Evolutionary conservation across 225 moss, liverwort and hornwort species (phyloP).

Genomic region (Asterella californica): DNA sequence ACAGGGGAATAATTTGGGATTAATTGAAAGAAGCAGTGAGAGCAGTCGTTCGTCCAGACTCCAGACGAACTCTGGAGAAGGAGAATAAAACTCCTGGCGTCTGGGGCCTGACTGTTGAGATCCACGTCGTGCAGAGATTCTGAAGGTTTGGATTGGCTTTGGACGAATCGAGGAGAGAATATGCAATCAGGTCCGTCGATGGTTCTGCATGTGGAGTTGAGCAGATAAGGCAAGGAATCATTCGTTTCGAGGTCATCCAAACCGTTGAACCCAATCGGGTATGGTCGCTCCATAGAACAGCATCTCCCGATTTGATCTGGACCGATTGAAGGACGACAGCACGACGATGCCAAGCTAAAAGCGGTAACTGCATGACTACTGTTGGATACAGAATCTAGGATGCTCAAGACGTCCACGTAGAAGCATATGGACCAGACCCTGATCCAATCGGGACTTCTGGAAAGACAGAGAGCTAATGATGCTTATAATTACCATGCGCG

Average conservation of each 20-base stretch:
- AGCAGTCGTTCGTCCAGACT: too few species aligned
- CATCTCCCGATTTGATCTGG: constrained; percentile 2
- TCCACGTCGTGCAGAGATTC: not conserved
- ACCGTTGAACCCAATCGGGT: constrained; percentile 5
- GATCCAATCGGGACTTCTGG: not conserved
- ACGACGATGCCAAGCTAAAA: not conserved
- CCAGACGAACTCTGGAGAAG: not conserved
- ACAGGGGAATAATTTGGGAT: too few species aligned
- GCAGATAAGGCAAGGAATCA: not conserved
- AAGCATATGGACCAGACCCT: not conserved
- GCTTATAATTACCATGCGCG: not conserved
- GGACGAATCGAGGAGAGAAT: not conserved
- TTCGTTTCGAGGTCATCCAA: not conserved
- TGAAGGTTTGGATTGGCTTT: not conserved
- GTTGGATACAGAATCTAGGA: not conserved
- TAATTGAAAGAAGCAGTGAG: too few species aligned
- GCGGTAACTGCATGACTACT: not conserved
- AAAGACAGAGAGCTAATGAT: not conserved
- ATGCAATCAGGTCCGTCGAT: not conserved
- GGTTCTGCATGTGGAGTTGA: not conserved
- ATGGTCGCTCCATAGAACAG: constrained; percentile 8
- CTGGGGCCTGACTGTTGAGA: not conserved
- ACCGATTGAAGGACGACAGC: constrained; percentile 1
- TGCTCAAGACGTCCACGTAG: not conserved
- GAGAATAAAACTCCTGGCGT: not conserved